Conservation (phyloP, 2,329 filamentous ascomycete species). For the Periglandula ipomoeae region DNA sequence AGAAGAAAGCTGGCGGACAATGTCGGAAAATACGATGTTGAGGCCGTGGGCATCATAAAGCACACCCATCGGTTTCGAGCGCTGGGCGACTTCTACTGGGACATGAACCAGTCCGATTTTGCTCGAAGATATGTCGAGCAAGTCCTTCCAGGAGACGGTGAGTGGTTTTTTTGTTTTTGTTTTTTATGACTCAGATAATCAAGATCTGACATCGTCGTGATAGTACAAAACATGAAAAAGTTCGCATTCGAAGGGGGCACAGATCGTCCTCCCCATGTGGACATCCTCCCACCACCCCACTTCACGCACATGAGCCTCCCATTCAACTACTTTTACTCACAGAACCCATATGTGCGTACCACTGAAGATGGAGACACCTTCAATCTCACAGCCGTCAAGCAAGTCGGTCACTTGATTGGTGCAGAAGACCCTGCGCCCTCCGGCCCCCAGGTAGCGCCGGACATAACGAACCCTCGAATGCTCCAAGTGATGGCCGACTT, state of each 20-base stretch:
- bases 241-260: conserved; percentile 60
- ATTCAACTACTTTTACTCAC: conserved; percentile 73
- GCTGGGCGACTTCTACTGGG: conserved; percentile 81
- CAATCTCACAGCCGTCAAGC: conserved; percentile 51
- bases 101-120: conserved; percentile 58
- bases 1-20: conserved; percentile 64
- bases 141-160: conserved; percentile 63
- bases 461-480: conserved; percentile 51
- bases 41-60: conserved; percentile 63
- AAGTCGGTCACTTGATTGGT: conserved; percentile 49
- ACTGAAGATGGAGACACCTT: conserved; percentile 47
- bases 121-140: conserved; percentile 62
- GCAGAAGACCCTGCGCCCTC: conserved; percentile 51
- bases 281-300: conserved; percentile 71
- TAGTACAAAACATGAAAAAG: conserved; percentile 43
- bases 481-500: conserved; percentile 57
- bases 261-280: conserved; percentile 49
- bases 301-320: conserved; percentile 67
- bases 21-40: conserved; percentile 52
- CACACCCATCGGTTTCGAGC: conserved; percentile 82
- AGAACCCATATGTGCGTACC: conserved; percentile 68
- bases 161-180: neutral
- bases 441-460: conserved; percentile 52
- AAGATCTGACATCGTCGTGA: no score
- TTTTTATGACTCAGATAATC: no score